phyloP scores from a whole-genome alignment of 75 land plant genomes.

The Isoetes taiwanensis region DNA sequence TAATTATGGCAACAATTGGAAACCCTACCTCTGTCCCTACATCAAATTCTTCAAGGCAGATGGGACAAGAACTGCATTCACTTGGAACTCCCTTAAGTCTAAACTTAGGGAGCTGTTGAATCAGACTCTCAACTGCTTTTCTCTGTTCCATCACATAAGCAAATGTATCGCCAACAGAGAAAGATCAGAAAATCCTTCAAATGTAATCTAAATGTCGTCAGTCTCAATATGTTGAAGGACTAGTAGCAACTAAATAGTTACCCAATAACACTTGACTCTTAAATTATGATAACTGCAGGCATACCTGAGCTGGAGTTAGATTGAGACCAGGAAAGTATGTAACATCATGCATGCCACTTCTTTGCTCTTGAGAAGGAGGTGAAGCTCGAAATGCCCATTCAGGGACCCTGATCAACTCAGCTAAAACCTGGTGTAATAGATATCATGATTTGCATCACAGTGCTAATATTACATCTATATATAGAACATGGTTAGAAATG shows the following conservation, averaged over 20 bases:
- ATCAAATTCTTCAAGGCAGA: conserved; percentile 86
- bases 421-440: conserved; percentile 42
- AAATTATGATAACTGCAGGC: too few relatives aligned
- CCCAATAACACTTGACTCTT: too few relatives aligned
- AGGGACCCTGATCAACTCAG: conserved; percentile 84
- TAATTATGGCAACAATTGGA: neutral
- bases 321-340: conserved; percentile 83
- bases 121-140: conserved; percentile 88
- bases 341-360: conserved; percentile 73
- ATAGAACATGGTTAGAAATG: too few relatives aligned
- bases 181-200: too few relatives aligned
- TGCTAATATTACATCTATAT: too few relatives aligned
- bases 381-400: conserved; percentile 80
- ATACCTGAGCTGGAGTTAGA: conserved; percentile 75
- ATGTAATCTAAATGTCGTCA: too few relatives aligned
- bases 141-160: conserved; percentile 32
- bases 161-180: too few relatives aligned
- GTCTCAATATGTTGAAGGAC: too few relatives aligned
- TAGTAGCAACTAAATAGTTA: too few relatives aligned
- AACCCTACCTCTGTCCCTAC: conserved; percentile 64
- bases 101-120: conserved; percentile 92
- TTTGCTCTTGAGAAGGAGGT: conserved; percentile 50
- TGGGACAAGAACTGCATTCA: conserved; percentile 85
- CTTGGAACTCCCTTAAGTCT: conserved; percentile 74
- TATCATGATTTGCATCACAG: neutral